A percentile compares a stretch with the other conserved stretches of the same genome.
Conservation (phyloP, 345 rosid species). For the Gossypium arboreum region DNA sequence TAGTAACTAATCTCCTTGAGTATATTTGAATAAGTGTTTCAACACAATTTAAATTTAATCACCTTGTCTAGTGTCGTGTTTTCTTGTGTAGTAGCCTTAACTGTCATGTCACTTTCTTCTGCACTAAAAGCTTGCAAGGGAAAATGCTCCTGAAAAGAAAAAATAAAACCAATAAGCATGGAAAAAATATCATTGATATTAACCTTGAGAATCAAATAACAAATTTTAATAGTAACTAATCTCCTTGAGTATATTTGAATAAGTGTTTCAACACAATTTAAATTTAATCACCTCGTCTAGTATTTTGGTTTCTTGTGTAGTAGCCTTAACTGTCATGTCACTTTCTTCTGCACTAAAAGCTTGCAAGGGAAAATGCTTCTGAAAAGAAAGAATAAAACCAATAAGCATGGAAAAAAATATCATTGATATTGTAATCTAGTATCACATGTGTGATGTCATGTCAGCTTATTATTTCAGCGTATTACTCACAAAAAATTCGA, state of each 20-base stretch:
- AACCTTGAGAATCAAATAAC: neutral
- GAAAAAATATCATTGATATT: neutral
- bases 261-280: neutral
- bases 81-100: constrained; percentile 10
- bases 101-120: constrained; percentile 3
- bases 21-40: neutral
- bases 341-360: constrained; percentile 11
- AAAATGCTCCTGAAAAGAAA: constrained; percentile 18
- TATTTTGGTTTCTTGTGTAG: constrained; percentile 4
- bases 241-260: neutral
- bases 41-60: neutral
- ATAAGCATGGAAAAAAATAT: neutral
- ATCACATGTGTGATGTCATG: too few species aligned
- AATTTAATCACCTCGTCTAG: constrained; percentile 21
- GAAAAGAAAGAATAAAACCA: constrained; percentile 1
- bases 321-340: neutral
- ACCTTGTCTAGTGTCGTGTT: constrained; percentile 16
- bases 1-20: neutral
- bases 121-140: neutral
- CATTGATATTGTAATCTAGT: neutral
- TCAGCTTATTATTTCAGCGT: too few species aligned
- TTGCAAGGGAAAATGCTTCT: constrained; percentile 15
- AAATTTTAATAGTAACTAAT: neutral
- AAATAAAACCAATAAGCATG: neutral
- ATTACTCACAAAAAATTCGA: too few species aligned